These are phyloP conservation scores for Przewalskia tangutica DNA, from an alignment of 257 asterid species.

Conservation along the genomic window DNA sequence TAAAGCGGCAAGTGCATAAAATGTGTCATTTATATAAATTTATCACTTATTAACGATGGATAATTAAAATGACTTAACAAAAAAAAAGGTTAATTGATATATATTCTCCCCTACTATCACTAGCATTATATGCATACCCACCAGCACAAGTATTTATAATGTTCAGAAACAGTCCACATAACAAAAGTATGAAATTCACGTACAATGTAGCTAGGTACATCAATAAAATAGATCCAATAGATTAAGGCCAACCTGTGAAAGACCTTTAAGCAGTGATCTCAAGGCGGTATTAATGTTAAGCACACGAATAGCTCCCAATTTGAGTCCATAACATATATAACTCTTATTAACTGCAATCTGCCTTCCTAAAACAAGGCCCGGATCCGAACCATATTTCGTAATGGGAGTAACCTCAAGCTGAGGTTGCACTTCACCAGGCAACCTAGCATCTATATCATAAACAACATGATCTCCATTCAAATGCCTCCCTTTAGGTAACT, in stretches of 20 bases:
- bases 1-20: not conserved
- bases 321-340: constrained; percentile 86
- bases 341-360: constrained; percentile 94
- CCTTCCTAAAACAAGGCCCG: constrained; percentile 84
- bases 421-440: constrained; percentile 91
- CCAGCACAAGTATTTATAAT: not conserved
- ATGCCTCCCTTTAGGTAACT: constrained; percentile 89
- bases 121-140: not conserved
- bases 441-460: constrained; percentile 71
- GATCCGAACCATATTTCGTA: constrained; percentile 89
- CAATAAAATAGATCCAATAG: not conserved
- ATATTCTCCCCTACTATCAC: not conserved
- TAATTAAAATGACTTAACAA: not conserved
- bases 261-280: constrained; percentile 92
- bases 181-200: not conserved
- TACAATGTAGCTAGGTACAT: not conserved
- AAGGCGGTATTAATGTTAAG: constrained; percentile 86
- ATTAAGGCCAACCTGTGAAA: constrained; percentile 53
- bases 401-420: constrained; percentile 98
- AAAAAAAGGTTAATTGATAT: not conserved
- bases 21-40: not conserved
- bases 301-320: constrained; percentile 76
- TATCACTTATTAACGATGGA: not conserved
- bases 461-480: constrained; percentile 49
- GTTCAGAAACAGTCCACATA: not conserved